Conservation (phyloP, 2,329 filamentous ascomycete species). For the Alternaria atra region DNA sequence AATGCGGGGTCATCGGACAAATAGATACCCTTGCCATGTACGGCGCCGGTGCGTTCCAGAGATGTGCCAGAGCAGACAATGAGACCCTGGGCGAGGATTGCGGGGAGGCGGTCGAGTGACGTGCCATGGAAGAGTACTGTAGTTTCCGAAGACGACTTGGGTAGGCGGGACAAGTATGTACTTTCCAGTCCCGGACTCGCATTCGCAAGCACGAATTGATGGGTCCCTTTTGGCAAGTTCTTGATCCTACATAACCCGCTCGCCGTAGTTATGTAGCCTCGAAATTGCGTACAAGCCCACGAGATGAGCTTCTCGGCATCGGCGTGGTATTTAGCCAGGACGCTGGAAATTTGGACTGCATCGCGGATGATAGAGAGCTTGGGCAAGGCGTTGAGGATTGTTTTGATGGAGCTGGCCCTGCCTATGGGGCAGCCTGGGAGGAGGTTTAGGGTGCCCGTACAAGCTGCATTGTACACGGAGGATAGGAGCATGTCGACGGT, state of each 20-base stretch:
- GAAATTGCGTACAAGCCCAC: conserved; percentile 42
- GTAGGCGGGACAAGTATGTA: conserved; percentile 25
- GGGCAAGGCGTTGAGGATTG: conserved; percentile 40
- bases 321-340: conserved; percentile 24
- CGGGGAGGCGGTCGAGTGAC: conserved; percentile 42
- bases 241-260: conserved; percentile 38
- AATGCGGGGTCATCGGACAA: conserved; percentile 41
- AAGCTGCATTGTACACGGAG: conserved; percentile 38
- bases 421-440: conserved; percentile 41
- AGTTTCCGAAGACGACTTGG: conserved; percentile 18
- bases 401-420: conserved; percentile 15
- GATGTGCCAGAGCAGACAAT: conserved; percentile 35
- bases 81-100: conserved; percentile 44
- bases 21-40: conserved; percentile 46
- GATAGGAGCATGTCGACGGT: conserved; percentile 42
- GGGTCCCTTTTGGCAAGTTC: conserved; percentile 35
- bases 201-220: conserved; percentile 47
- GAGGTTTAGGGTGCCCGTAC: conserved; percentile 28
- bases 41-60: conserved; percentile 44
- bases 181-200: conserved; percentile 37
- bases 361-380: conserved; percentile 30
- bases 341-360: conserved; percentile 23
- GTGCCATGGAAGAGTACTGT: conserved; percentile 48
- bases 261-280: conserved; percentile 42
- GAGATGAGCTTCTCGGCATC: conserved; percentile 39